phyloP scores from a whole-genome alignment of 2,329 filamentous ascomycete species.

The Claviceps pazoutovae region DNA sequence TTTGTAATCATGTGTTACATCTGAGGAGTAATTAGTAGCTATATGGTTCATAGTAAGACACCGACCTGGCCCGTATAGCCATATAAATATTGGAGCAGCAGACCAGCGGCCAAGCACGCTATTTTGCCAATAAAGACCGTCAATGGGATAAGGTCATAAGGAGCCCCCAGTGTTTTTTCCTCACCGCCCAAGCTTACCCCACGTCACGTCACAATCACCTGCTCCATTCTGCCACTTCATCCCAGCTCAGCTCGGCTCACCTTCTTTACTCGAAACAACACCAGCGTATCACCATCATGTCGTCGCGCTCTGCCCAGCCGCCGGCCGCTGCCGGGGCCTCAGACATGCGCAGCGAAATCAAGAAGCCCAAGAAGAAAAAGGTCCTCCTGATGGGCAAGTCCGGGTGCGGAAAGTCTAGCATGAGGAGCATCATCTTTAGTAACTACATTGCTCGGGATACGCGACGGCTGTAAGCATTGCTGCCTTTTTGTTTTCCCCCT shows the following conservation, averaged over 20 bases:
- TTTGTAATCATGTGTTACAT: too few relatives aligned
- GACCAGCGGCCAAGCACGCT: too few relatives aligned
- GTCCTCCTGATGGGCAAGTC: constrained; percentile 88
- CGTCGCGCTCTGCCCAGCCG: constrained; percentile 3
- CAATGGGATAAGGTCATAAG: too few relatives aligned
- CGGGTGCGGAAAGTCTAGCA: constrained; percentile 93
- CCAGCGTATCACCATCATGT: constrained; percentile 6
- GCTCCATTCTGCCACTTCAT: constrained; percentile 1
- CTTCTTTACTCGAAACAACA: background rate
- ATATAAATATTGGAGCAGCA: too few relatives aligned
- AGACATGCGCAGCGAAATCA: constrained; percentile 36
- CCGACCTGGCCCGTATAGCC: too few relatives aligned
- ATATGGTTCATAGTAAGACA: too few relatives aligned
- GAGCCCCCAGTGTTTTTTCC: background rate
- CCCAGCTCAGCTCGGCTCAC: background rate
- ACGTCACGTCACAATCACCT: constrained; percentile 1
- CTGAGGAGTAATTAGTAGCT: too few relatives aligned
- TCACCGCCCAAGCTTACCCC: constrained; percentile 1
- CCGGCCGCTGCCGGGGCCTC: constrained; percentile 4
- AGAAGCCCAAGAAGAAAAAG: constrained; percentile 73
- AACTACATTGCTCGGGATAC: constrained; percentile 98
- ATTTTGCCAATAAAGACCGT: too few relatives aligned
- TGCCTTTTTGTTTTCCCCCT: too few relatives aligned
- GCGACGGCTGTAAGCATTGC: constrained; percentile 48
- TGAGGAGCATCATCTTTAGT: constrained; percentile 97